These are phyloP conservation scores for Ascomycota sp. DNA, from an alignment of 2,329 filamentous ascomycete species.

Conservation along the genomic window DNA sequence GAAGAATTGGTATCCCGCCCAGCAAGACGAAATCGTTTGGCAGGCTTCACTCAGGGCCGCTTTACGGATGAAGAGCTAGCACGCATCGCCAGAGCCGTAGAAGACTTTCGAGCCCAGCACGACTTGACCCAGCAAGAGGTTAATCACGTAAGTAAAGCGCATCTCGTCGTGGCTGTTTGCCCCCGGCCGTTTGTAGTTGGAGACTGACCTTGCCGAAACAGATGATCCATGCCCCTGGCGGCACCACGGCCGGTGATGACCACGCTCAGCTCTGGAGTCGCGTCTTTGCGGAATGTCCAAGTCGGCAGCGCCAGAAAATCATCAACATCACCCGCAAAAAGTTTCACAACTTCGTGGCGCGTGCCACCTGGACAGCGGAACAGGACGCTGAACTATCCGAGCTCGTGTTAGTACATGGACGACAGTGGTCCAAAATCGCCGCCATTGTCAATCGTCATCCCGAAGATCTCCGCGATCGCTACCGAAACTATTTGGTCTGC, in stretches of 20 bases:
- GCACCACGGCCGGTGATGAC: slow-evolving; percentile 13
- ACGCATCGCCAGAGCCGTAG: slow-evolving; percentile 19
- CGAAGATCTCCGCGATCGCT: slow-evolving; percentile 49
- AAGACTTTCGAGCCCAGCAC: slow-evolving; percentile 22
- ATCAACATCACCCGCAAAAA: slow-evolving; percentile 37
- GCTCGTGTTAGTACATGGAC: slow-evolving; percentile 16
- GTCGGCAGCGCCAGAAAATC: slow-evolving; percentile 30
- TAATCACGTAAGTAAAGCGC: slow-evolving; percentile 22
- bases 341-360: slow-evolving; percentile 44
- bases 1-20: slow-evolving; percentile 2
- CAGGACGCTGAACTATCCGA: slow-evolving; percentile 16
- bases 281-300: slow-evolving; percentile 26
- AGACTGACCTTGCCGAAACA: too few species aligned
- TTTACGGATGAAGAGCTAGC: slow-evolving; percentile 23
- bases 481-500: slow-evolving; percentile 45
- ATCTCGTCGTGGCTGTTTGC: too few species aligned
- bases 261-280: slow-evolving; percentile 27
- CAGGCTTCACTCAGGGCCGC: slow-evolving; percentile 15
- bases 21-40: slow-evolving; percentile 7
- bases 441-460: slow-evolving; percentile 41
- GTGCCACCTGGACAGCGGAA: slow-evolving; percentile 20
- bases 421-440: slow-evolving; percentile 42
- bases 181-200: too few species aligned
- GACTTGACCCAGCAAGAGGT: slow-evolving; percentile 21
- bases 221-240: slow-evolving; percentile 17